Evolutionary conservation across 495 filamentous ascomycete genomes (phyloP), one percentile per base, ranked within the genome.

Genomic region (Penicillium ochrochloron): DNA sequence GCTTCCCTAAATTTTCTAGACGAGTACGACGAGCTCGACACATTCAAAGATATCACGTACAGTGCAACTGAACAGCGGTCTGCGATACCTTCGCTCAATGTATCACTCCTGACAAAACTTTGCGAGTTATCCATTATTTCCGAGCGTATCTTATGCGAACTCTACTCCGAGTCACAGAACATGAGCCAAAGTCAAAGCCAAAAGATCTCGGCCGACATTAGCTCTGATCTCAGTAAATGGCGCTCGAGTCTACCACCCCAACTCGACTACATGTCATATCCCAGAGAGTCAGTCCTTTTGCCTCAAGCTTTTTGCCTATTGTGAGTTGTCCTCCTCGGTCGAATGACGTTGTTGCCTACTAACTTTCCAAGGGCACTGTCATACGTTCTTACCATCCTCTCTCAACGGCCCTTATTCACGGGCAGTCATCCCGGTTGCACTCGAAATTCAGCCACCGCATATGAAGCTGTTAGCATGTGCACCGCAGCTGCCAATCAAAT

Each of bases 11-110:
- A 70, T 19, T 75, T 77, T 19, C 37, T 74, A 21, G 73, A 75
- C 34, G 69, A 77, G 19, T 77, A 73, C 27, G 75, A 77, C n/a
- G 75, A 75, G 41, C 64, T 74, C 3, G 75, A 76, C n/a, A 62
- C 71, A 6, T 76, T 72, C 31, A 68, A 76, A 23, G 61, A 60
- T 31, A 60, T 74, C 25, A 66, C 70, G 27, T 76, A 74, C 39
- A 68, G 64, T 8, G 31, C 53, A 21, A 57, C 39, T 0, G 52
- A 66, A 17, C 63, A 55, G 9, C 44, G 44, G 21, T 41, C 42
- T 0, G 68, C 58, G 3, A 50, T 67, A 23, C 73, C 73, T 5
- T 70, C 73, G 2, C 46, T 71, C 21, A 76, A 72, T 60, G 72
- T 76, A 6, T 73, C 73, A 7, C 59, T 72, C 11, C 63, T 76